Evolutionary conservation across 2,329 filamentous ascomycete genomes (phyloP).

Genomic region (Cladosporium sphaerospermum): DNA sequence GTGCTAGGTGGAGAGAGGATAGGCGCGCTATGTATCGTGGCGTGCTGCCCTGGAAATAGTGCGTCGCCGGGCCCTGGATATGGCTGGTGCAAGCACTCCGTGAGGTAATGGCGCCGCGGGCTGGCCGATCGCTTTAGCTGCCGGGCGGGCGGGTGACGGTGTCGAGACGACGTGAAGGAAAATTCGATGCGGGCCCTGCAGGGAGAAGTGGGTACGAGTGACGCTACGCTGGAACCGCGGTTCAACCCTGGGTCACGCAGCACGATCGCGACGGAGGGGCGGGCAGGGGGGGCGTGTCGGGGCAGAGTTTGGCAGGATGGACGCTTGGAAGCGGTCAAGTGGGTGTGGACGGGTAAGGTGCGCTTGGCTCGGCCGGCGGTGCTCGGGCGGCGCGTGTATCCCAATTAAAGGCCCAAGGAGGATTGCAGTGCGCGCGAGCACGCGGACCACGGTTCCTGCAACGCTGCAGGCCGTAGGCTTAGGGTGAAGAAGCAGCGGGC

Average conservation of each 20-base stretch:
- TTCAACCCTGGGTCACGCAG: constrained; percentile 6
- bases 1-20: constrained; percentile 24
- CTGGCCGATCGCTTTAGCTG: constrained; percentile 26
- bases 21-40: constrained; percentile 27
- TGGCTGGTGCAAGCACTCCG: constrained; percentile 25
- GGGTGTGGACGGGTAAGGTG: constrained; percentile 7
- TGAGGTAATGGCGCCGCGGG: constrained; percentile 28
- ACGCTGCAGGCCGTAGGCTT: constrained; percentile 10
- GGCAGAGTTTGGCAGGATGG: constrained; percentile 10
- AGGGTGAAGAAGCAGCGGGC: constrained; percentile 10
- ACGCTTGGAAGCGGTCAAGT: constrained; percentile 11
- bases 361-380: constrained; percentile 4
- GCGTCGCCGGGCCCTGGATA: constrained; percentile 27
- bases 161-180: constrained; percentile 20
- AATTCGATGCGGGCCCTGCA: constrained; percentile 15
- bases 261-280: constrained; percentile 1
- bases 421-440: constrained; percentile 2
- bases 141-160: constrained; percentile 19
- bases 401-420: neutral
- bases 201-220: constrained; percentile 20
- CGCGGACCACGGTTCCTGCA: constrained; percentile 11
- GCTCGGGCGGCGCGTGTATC: neutral
- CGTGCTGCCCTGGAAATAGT: constrained; percentile 32
- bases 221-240: constrained; percentile 11
- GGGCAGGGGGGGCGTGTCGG: constrained; percentile 8